Conservation (phyloP, 805 yeast species). For the Wickerhamomyces queroliae region DNA sequence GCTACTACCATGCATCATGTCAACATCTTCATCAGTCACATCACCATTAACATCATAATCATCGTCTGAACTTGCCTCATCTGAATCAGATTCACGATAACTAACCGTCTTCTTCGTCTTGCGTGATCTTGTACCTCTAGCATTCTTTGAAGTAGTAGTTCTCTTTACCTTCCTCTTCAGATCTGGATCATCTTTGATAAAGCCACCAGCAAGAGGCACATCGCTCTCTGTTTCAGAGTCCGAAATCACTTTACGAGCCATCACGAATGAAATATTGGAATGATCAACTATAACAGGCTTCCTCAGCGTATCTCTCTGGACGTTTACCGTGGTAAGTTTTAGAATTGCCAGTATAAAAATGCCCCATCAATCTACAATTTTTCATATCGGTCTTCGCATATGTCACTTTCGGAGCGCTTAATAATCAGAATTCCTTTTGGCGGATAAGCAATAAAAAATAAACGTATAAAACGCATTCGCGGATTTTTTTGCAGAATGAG, state of each 20-base stretch:
- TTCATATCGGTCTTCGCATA: too few relatives aligned
- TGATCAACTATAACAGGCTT: too few relatives aligned
- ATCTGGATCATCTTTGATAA: slow-evolving; percentile 22
- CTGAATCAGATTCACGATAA: too few relatives aligned
- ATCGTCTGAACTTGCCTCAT: background rate
- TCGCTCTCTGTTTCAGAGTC: slow-evolving; percentile 18
- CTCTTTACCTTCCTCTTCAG: slow-evolving; percentile 7
- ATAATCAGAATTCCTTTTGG: too few relatives aligned
- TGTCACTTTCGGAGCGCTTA: too few relatives aligned
- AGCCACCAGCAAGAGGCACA: slow-evolving; percentile 20
- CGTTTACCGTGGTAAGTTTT: too few relatives aligned
- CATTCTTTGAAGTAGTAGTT: background rate
- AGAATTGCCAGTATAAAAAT: too few relatives aligned
- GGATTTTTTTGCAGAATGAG: background rate
- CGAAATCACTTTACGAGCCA: slow-evolving; percentile 4
- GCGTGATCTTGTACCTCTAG: background rate
- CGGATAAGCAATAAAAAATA: too few relatives aligned
- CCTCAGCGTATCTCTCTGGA: too few relatives aligned
- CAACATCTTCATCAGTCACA: slow-evolving; percentile 3
- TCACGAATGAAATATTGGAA: background rate
- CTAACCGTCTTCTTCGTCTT: too few relatives aligned
- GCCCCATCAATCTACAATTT: too few relatives aligned
- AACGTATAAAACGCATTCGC: background rate
- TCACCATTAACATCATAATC: background rate
- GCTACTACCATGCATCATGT: slow-evolving; percentile 2